Evolutionary conservation across 805 yeast species (phyloP), one percentile per base, ranked within the genome.

Genomic region (Ogataea nakhonphanomensis): DNA sequence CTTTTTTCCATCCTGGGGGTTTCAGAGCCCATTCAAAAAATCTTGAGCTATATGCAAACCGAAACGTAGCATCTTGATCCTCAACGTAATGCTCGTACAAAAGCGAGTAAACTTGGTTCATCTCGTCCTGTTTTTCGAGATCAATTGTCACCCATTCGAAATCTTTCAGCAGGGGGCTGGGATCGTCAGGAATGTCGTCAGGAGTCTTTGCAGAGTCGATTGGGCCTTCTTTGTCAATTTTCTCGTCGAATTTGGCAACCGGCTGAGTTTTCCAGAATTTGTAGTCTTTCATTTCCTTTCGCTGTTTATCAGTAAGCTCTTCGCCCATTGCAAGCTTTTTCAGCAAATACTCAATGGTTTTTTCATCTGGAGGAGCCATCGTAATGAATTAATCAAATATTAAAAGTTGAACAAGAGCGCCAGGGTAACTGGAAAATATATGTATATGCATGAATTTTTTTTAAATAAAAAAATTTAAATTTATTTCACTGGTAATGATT

Each of bases 181-280:
- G 95, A 14, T 68, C 66, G 34, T 70, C 76, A 5, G 90, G 77
- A 28, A 93, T 75, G 43, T 89, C 89, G 4, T 64, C 84, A 2
- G 90, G 80, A 0, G 78, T 79, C 58, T 86, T 87, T 7, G 54
- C 35, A 23, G 55, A 50, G 52, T 89, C 95, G 49, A 90, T 87
- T 7, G 95, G 91, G 0, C 96, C 96, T 56, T 88, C 95, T 8
- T 69, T 61, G 5, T 66, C 71, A 32, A 83, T 70, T 31, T 68
- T 60, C 55, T 83, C 93, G 57, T 85, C 85, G 48, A 90, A 79
- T 23, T 70, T 71, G 7, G 89, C 76, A 14, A 93, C 98, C 0
- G 99, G 99, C 65, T 93, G 99, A 2, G 99, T 93, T 57, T 84
- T 86, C 99, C 99, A 93, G 66, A 93, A 93, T 66, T 85, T 87